phyloP scores from a whole-genome alignment of 108 stramenopile genomes.

The Cyclotella kingstonii region DNA sequence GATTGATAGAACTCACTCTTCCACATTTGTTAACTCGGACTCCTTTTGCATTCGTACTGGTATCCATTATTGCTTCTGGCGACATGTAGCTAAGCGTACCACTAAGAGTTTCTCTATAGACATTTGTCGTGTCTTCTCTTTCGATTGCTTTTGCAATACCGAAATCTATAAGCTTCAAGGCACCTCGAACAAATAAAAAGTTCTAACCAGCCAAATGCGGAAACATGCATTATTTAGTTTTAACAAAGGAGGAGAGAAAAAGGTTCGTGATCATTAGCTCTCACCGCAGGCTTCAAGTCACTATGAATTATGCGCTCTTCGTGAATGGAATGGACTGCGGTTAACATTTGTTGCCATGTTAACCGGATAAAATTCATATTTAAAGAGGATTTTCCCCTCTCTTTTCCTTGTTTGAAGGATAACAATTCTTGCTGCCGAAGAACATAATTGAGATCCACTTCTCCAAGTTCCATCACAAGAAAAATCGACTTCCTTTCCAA shows the following conservation, averaged over 20 bases:
- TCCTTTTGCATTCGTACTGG: conserved; percentile 60
- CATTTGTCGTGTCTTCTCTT: conserved; percentile 96
- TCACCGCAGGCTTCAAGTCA: conserved; percentile 88
- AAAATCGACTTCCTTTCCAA: conserved; percentile 71
- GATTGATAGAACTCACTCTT: conserved; percentile 45
- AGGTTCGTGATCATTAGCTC: conserved; percentile 35
- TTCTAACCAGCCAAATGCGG: conserved; percentile 29
- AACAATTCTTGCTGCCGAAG: conserved; percentile 78
- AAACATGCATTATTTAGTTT: too few relatives aligned
- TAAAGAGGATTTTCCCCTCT: conserved; percentile 43
- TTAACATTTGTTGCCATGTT: conserved; percentile 99
- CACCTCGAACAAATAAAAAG: conserved; percentile 90
- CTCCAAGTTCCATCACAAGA: conserved; percentile 95
- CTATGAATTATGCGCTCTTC: conserved; percentile 97
- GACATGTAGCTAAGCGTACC: conserved; percentile 99
- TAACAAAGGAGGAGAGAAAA: not conserved
- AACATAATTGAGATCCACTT: conserved; percentile 93
- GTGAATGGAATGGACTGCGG: conserved; percentile 96
- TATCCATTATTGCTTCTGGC: conserved; percentile 95
- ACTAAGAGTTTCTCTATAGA: conserved; percentile 94
- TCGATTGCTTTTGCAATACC: conserved; percentile 98
- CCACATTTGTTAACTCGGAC: conserved; percentile 57
- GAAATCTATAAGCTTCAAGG: conserved; percentile 98
- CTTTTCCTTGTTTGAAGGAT: conserved; percentile 29
- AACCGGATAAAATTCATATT: conserved; percentile 97